Evolutionary conservation across 2,329 filamentous ascomycete genomes (phyloP), one percentile per base, ranked within the genome.

Genomic region (Monosporascus cannonballus): DNA sequence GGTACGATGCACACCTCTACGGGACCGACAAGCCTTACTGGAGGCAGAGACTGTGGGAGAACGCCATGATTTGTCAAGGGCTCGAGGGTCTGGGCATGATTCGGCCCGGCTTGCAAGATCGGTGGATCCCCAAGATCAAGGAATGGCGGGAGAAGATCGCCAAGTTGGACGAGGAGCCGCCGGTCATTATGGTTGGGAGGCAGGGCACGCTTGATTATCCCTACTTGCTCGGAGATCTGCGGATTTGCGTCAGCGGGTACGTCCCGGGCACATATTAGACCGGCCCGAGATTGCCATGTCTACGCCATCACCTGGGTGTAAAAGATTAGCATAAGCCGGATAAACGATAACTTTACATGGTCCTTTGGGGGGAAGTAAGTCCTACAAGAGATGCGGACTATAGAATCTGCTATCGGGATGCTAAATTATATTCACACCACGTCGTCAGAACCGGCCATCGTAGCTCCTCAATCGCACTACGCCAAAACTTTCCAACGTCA

Each of bases 61-160:
- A 44, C 18, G n/a, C 56, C 18, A 53, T 59, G 54, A 20, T 54
- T n/a, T 59, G 57, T 27, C 55, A 61, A 37, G 59, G 55, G 6
- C 44, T 61, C 20, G 51, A 56, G 22, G 57, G 51, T 0, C 20
- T 58, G 4, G 51, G 51, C 8, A 59, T 59, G 54, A 48, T 59
- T 20, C 6, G 30, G 24, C 45, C 50, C 18, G 48, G 48, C 37
- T 15, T 27, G 17, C 51, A 51, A 11, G 47, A 54, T 9, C 8
- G 17, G 9, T 59, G 56, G 52, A 39, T 45, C 6, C 46, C 39
- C 6, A 55, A 55, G 45, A 54, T 59, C 17, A 42, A 25, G 25
- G 53, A 39, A 20, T 58, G 55, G 57, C 48, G 50, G n/a, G 27
- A 53, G 34, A 47, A 51, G 49, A 56, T 61, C 37, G 51, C 41